Base-by-base conservation (phyloP, 805 yeast species). In the Hanseniaspora mollemarum region DNA sequence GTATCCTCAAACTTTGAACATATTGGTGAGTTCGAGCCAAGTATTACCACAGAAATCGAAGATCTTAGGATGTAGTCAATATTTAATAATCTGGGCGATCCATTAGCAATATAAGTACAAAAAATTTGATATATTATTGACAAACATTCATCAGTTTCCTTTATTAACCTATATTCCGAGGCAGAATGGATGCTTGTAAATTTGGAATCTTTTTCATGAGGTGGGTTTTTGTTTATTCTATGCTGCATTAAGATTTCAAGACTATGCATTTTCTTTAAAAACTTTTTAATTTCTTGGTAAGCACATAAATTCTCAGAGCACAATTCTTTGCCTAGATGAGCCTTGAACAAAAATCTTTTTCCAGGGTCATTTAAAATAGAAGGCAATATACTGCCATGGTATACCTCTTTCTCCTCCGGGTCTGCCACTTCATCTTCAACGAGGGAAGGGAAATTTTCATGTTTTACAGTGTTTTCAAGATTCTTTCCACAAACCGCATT, bases 231-330 rank as follows among this genome's bases (percentile, higher is more conserved):
- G 15, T 39, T 44, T 21, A 24, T 57, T 45, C 54, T 56, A 58
- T 54, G 56, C 51, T 67, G 62, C 57, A 64, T 54, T 28, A 78
- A 55, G 28, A 70, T 72, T 42, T 69, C 69, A 51, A 80, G 57
- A 1, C 68, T 58, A 1, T 63, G 59, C 64, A 76, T 65, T 55
- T 71, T 73, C 54, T 71, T 73, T 12, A 70, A 68, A 54, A 80
- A 75, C 44, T 72, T 72, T 43, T 69, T 68, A 44, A 84, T 71
- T 53, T 78, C 83, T 48, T 73, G 63, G 60, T 77, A 84, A 2
- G 82, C 86, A 55, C 81, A 80, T n/a, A 84, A 62, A 58, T 85
- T 87, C 59, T 87, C 96, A 2, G 74, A 74, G 59, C 94, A 86
- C 51, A 73, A 71, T 46, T 78, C 82, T 28, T 70, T 72, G 45